Evolutionary conservation across 352 stramenopile species (phyloP), one percentile per base, ranked within the genome.

Genomic region (Lagenidium sp.): DNA sequence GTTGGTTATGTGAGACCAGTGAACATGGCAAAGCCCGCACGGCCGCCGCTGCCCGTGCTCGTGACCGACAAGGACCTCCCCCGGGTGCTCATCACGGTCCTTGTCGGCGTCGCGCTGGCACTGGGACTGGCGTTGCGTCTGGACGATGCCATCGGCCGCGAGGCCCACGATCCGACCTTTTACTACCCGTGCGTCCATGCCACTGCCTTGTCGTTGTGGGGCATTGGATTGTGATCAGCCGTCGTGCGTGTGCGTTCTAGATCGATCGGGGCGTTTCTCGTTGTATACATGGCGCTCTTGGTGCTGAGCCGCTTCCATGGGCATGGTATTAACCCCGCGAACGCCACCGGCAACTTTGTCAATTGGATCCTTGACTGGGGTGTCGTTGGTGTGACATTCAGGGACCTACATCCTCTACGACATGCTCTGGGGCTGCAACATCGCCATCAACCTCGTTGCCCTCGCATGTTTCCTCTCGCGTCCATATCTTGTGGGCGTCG

Each of bases 361-460:
- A n/a, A n/a, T n/a, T n/a, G n/a, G n/a, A n/a, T n/a, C n/a, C n/a
- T n/a, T n/a, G n/a, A n/a, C n/a, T n/a, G n/a, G n/a, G n/a, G n/a
- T n/a, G n/a, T n/a, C n/a, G n/a, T n/a, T n/a, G n/a, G n/a, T n/a
- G n/a, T n/a, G n/a, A n/a, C n/a, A n/a, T n/a, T n/a, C n/a, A 76
- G 78, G 77, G 16, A 75, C 75, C n/a, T 88, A 92, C 54, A 63
- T 81, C 11, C 22, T 90, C 12, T 90, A 86, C 42, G 80, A 92
- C 40, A 59, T 72, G 44, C 57, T 92, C 24, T 92, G 80, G 80
- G 80, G 62, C 16, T 92, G 80, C 64, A 92, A 92, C 50, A 60
- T 85, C 24, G 75, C 77, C 24, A 63, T 90, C 19, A 57, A 79
- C 34, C 50, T 92, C 13, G 67, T 83, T 24, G 63, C 80, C 43